phyloP scores from a whole-genome alignment of 495 filamentous ascomycete species.

The Annulohypoxylon maeteangense region DNA sequence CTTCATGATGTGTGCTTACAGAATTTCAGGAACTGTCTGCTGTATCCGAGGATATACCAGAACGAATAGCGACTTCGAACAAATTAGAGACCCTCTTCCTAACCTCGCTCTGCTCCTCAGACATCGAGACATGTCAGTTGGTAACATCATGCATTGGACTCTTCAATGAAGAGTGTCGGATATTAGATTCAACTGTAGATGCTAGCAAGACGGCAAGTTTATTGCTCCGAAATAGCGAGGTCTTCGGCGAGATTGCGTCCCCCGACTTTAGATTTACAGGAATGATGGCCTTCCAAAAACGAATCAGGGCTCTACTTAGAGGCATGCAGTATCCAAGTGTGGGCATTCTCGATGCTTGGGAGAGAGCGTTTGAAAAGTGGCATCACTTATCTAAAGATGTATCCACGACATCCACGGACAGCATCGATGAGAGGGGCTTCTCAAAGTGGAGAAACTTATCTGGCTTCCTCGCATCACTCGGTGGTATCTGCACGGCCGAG shows the following conservation, averaged over 20 bases:
- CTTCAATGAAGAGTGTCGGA: constrained; percentile 68
- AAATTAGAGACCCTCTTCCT: constrained; percentile 69
- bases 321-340: constrained; percentile 68
- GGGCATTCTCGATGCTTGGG: constrained; percentile 72
- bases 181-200: constrained; percentile 62
- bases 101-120: constrained; percentile 69
- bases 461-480: constrained; percentile 72
- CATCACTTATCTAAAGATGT: constrained; percentile 68
- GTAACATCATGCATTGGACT: constrained; percentile 70
- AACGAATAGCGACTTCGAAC: constrained; percentile 58
- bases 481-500: constrained; percentile 72
- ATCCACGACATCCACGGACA: constrained; percentile 58
- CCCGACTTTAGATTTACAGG: constrained; percentile 72
- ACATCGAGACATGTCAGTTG: constrained; percentile 69
- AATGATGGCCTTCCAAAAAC: constrained; percentile 72
- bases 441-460: constrained; percentile 74
- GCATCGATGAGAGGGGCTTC: constrained; percentile 63
- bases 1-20: constrained; percentile 25
- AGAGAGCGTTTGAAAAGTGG: constrained; percentile 70
- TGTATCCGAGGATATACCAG: constrained; percentile 60
- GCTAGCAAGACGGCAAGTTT: constrained; percentile 60
- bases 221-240: constrained; percentile 67
- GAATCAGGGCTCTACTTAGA: constrained; percentile 64
- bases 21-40: constrained; percentile 56
- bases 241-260: constrained; percentile 70